Evolutionary conservation across 2,329 filamentous ascomycete genomes (phyloP), one percentile per base, ranked within the genome.

Genomic region (Cladophialophora bantiana): DNA sequence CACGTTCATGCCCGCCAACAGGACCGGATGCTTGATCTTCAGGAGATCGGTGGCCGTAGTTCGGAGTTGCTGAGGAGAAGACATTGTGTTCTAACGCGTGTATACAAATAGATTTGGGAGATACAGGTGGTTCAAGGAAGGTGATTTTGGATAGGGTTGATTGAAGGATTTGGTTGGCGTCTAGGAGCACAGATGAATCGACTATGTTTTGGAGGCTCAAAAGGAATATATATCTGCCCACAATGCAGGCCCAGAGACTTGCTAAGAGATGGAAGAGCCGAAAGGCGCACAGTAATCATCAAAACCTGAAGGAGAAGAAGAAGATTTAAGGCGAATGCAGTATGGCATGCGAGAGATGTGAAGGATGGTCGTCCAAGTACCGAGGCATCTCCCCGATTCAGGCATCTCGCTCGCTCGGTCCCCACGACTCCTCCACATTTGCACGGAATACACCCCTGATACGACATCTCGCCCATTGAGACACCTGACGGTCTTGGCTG

Each of bases 1-100:
- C 71, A 98, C 95, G 86, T 99, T 98, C 95, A 99, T 99, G 79
- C 95, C 95, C 74, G 95, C 95, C 70, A 99, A 89, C 76, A 99
- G 84, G 78, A 99, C 85, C 66, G 95, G 95, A 83, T 99, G 95
- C 80, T 96, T 92, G 87, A 99, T 98, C 85, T 93, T 92, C 83
- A 99, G 91, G 72, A 98, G 91, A 87, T 98, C 94, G 74, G 95
- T 99, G 76, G 94, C 85, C 73, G 92, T 89, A 62, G 95, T 99
- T 77, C 92, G 92, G 81, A 99, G 90, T 84, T 92, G 86, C 84
- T 95, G 92, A 94, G 80, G 67, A 31, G 72, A 73, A 32, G 72
- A 63, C 70, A 73, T 73, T 18, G 62, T 72, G 69, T 42, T 18
- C 35, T 40, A 31, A 36, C 3, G 26, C 26, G 45, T 68, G 26